phyloP scores from a whole-genome alignment of 257 asterid species.

The Rubia yunnanensis region DNA sequence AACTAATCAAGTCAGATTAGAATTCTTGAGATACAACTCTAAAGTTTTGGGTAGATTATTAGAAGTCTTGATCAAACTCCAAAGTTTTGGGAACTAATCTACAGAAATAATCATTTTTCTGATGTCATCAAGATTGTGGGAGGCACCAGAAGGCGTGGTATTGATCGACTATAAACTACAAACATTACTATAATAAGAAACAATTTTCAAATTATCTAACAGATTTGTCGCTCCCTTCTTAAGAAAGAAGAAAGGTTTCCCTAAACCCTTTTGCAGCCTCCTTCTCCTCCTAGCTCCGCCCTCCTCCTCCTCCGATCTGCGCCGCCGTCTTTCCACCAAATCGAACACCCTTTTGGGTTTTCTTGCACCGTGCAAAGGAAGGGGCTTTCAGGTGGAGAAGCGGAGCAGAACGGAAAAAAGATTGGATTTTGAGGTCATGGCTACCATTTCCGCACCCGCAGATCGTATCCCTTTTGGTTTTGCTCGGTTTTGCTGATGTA shows the following conservation, averaged over 20 bases:
- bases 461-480: slow-evolving; percentile 28
- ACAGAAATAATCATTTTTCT: too few species aligned
- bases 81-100: not conserved
- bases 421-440: slow-evolving; percentile 17
- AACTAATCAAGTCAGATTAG: not conserved
- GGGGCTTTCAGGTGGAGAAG: not conserved
- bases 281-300: not conserved
- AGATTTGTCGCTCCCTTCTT: not conserved
- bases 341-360: not conserved
- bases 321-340: not conserved
- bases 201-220: not conserved
- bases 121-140: not conserved
- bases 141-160: not conserved
- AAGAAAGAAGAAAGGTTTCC: not conserved
- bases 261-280: not conserved
- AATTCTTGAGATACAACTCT: not conserved
- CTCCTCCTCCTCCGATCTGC: not conserved
- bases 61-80: too few species aligned
- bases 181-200: slow-evolving; percentile 1
- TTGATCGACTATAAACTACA: not conserved
- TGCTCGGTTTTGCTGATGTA: not conserved
- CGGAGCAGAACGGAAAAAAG: not conserved
- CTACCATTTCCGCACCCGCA: slow-evolving; percentile 20
- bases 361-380: not conserved
- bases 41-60: not conserved